phyloP scores from a whole-genome alignment of 331 rosid species.

The Quercus lobata region DNA sequence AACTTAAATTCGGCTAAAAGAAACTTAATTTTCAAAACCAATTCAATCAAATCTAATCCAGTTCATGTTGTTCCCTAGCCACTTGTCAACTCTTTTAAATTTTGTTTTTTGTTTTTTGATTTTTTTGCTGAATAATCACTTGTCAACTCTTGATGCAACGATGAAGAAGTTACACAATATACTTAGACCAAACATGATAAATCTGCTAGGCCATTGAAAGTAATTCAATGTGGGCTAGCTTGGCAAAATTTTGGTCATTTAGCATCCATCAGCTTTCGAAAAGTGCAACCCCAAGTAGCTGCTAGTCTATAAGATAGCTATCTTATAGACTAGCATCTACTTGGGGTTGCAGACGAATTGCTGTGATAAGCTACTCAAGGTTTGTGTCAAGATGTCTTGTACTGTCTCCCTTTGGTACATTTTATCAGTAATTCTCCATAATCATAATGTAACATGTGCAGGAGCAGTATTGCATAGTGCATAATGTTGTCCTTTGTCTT shows the following conservation, averaged over 20 bases:
- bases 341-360: neutral
- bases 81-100: neutral
- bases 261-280: neutral
- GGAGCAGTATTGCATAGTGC: neutral
- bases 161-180: neutral
- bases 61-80: too few species aligned
- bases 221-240: neutral
- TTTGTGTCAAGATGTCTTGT: neutral
- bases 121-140: too few species aligned
- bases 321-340: neutral
- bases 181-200: neutral
- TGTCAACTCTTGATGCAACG: neutral
- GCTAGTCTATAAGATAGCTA: neutral
- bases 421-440: neutral
- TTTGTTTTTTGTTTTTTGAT: too few species aligned
- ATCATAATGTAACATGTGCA: neutral
- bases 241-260: neutral
- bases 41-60: too few species aligned
- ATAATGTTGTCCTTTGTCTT: neutral
- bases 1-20: too few species aligned
- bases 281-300: neutral
- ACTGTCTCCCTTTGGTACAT: neutral
- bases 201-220: neutral
- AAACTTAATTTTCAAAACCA: too few species aligned
- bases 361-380: neutral